These are phyloP conservation scores for Wickerhamiella lipophila DNA, from an alignment of 805 yeast genomes.

Conservation along the genomic window DNA sequence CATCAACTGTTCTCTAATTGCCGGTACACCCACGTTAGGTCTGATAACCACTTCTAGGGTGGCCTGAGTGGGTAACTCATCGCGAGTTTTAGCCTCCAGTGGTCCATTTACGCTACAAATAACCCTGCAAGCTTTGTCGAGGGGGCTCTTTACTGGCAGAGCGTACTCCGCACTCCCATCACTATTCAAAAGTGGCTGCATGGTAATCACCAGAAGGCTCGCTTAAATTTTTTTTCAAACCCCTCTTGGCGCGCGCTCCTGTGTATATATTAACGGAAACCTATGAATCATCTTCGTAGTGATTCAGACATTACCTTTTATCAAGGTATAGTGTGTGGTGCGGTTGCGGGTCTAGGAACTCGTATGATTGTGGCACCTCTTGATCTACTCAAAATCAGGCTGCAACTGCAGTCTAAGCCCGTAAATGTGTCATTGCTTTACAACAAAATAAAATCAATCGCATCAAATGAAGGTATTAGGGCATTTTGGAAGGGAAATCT, in stretches of 20 bases:
- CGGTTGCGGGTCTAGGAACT: constrained; percentile 51
- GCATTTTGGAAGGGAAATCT: constrained; percentile 95
- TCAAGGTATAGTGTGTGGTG: constrained; percentile 56
- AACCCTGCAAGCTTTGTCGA: constrained; percentile 31
- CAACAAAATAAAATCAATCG: constrained; percentile 32
- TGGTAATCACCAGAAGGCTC: background rate
- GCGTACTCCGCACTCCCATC: constrained; percentile 67
- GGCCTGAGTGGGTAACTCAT: constrained; percentile 69
- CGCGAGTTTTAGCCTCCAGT: constrained; percentile 66
- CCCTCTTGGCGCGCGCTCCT: background rate
- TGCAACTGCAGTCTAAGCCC: constrained; percentile 41
- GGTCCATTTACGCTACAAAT: constrained; percentile 84
- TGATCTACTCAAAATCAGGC: constrained; percentile 63
- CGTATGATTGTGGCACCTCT: constrained; percentile 63
- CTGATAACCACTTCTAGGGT: constrained; percentile 66
- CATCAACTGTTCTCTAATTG: constrained; percentile 58
- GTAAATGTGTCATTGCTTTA: constrained; percentile 8
- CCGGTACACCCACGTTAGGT: constrained; percentile 64
- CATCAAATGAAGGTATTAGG: constrained; percentile 49
- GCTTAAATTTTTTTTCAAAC: background rate
- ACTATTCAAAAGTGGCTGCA: constrained; percentile 38
- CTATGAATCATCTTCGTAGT: constrained; percentile 19
- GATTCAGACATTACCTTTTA: constrained; percentile 41
- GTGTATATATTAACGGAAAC: background rate
- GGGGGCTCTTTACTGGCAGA: background rate